Conservation (phyloP, 192 early-diverging fungal species). For the Umbelopsis sp. region DNA sequence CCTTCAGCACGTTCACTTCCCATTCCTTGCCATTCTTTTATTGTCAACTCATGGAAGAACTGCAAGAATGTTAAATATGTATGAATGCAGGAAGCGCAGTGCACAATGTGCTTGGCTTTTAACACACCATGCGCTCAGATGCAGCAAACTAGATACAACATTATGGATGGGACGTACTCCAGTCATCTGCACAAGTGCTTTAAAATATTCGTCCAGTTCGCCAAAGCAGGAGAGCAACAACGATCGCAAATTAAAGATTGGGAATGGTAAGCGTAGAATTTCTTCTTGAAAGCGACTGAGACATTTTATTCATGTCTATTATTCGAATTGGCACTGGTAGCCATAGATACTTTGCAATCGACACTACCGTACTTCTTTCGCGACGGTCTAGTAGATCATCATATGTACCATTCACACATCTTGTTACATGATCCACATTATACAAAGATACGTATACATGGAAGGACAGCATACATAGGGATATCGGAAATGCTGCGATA, state of each 20-base stretch:
- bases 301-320: not conserved
- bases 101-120: not conserved
- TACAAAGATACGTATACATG: slow-evolving; percentile 49
- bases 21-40: not conserved
- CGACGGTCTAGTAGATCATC: slow-evolving; percentile 42
- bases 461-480: slow-evolving; percentile 48
- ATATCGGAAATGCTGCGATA: slow-evolving; percentile 54
- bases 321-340: slow-evolving; percentile 30
- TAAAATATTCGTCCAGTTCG: not conserved
- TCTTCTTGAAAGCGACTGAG: not conserved
- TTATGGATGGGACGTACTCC: not conserved
- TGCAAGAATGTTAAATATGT: not conserved
- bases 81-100: slow-evolving; percentile 2
- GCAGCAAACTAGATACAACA: not conserved
- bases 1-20: not conserved
- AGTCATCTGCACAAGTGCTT: not conserved
- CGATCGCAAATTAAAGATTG: not conserved
- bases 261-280: not conserved
- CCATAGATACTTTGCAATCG: slow-evolving; percentile 48
- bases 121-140: not conserved
- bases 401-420: slow-evolving; percentile 52
- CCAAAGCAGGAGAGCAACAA: not conserved
- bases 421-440: slow-evolving; percentile 56
- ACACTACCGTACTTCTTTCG: slow-evolving; percentile 56
- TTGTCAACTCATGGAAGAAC: not conserved